Conservation (phyloP, 805 yeast species). For the Priceomyces melissophilus region DNA sequence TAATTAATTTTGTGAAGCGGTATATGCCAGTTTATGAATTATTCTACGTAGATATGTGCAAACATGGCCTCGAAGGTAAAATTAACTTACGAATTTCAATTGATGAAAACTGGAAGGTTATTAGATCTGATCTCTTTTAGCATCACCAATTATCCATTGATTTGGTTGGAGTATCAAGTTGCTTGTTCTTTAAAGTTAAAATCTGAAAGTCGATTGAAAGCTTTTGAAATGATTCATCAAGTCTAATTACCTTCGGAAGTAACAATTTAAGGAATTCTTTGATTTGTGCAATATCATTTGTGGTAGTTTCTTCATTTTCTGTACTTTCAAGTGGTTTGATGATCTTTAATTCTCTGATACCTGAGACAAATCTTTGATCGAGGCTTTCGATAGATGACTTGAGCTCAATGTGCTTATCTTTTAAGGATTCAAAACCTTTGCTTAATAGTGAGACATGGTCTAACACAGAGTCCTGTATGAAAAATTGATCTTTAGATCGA, state of each 20-base stretch:
- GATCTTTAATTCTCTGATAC: background rate
- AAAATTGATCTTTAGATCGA: background rate
- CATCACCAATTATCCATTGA: background rate
- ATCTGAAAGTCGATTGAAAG: constrained; percentile 3
- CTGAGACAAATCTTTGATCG: background rate
- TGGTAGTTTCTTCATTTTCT: background rate
- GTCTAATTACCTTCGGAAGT: constrained; percentile 13
- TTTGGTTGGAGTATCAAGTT: background rate
- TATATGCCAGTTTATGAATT: constrained; percentile 84
- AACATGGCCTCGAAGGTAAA: constrained; percentile 19
- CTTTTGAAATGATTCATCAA: constrained; percentile 6
- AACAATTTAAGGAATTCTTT: constrained; percentile 15
- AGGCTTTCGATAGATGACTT: constrained; percentile 1
- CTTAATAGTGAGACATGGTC: background rate
- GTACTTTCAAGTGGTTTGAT: background rate
- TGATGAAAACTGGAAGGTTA: constrained; percentile 17
- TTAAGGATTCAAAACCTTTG: background rate
- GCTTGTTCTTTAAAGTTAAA: background rate
- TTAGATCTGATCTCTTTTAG: background rate
- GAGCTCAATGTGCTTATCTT: background rate
- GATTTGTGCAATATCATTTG: constrained; percentile 3
- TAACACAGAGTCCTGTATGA: background rate
- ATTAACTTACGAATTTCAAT: constrained; percentile 27
- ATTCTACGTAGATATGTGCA: constrained; percentile 51
- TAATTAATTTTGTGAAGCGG: constrained; percentile 65